phyloP scores from a whole-genome alignment of 768 basidiomycete species.

The Boletus sensibilis region DNA sequence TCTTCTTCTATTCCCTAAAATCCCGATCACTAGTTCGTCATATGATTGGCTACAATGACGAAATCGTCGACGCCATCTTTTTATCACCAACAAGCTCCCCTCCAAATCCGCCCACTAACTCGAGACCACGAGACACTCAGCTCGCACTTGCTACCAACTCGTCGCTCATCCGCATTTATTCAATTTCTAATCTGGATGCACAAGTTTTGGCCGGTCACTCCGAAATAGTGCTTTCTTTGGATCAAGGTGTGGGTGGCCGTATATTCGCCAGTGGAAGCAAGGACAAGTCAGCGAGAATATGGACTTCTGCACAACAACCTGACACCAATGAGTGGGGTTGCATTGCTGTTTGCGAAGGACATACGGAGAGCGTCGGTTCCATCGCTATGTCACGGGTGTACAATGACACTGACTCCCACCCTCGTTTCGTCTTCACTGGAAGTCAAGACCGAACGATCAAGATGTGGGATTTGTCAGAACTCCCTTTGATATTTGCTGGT shows the following conservation, averaged over 20 bases:
- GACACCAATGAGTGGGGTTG: conserved; percentile 48
- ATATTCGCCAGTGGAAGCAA: conserved; percentile 91
- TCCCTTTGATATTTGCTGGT: conserved; percentile 36
- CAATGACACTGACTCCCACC: conserved; percentile 25
- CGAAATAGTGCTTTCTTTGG: conserved; percentile 88
- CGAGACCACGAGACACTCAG: conserved; percentile 54
- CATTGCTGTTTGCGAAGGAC: conserved; percentile 87
- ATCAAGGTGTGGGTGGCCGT: conserved; percentile 61
- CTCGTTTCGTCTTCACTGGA: conserved; percentile 86
- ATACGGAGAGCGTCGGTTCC: conserved; percentile 91
- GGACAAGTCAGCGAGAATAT: conserved; percentile 83
- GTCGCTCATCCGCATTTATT: conserved; percentile 89
- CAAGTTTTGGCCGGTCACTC: conserved; percentile 85
- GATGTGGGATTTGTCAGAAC: conserved; percentile 87
- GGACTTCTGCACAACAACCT: conserved; percentile 46
- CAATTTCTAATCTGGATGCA: conserved; percentile 71
- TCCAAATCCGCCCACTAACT: conserved; percentile 16
- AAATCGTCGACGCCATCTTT: conserved; percentile 89
- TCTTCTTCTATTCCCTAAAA: conserved; percentile 83
- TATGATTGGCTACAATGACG: conserved; percentile 96
- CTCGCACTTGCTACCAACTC: conserved; percentile 98
- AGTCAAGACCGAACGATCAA: conserved; percentile 98
- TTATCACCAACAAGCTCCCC: conserved; percentile 48
- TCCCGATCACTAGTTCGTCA: conserved; percentile 68
- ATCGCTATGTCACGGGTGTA: conserved; percentile 68